Evolutionary conservation across 331 rosid species (phyloP), one percentile per base, ranked within the genome.

Genomic region (Pyrus hybrid): DNA sequence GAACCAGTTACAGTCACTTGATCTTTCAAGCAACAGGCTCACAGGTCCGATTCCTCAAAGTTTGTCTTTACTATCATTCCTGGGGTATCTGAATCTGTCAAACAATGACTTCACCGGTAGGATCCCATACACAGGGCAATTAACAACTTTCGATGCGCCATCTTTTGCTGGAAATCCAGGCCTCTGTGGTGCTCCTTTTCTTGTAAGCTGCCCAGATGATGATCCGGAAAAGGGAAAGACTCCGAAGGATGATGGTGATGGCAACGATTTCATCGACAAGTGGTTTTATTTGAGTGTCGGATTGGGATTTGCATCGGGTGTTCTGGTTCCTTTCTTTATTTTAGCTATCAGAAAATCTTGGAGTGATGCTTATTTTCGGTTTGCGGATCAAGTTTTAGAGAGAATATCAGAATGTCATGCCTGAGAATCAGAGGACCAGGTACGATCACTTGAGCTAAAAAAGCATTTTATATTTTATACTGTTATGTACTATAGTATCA

Each of bases 211-310:
- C 74, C 79, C 53, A 3, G 71, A 22, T 8, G 80, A 62, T 66
- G 74, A 73, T 13, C 63, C 64, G 23, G 18, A 70, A 6, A 63
- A 78, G 25, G 43, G 49, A 43, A 43, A 43, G 49, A 7, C n/a
- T 20, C 0, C 7, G 28, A 49, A 29, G 33, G 71, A 30, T 4
- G 49, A 56, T 22, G 57, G 18, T 16, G 0, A 23, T 21, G 67
- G 63, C 22, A 74, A 72, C 30, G 63, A 47, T 29, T 13, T 84
- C 22, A 33, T 83, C 61, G 90, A 86, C 58, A 60, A 72, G 5
- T 79, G 86, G 87, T 84, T 88, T 77, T 86, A 84, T 79, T 26
- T 84, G 74, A 82, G 89, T 63, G 79, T 81, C 81, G 89, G 93
- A 32, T 56, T 88, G 82, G 93, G 89, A 28, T 86, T 84, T 74